These are phyloP conservation scores for Kwoniella dejecticola DNA, from an alignment of 768 basidiomycete species.

Conservation along the genomic window DNA sequence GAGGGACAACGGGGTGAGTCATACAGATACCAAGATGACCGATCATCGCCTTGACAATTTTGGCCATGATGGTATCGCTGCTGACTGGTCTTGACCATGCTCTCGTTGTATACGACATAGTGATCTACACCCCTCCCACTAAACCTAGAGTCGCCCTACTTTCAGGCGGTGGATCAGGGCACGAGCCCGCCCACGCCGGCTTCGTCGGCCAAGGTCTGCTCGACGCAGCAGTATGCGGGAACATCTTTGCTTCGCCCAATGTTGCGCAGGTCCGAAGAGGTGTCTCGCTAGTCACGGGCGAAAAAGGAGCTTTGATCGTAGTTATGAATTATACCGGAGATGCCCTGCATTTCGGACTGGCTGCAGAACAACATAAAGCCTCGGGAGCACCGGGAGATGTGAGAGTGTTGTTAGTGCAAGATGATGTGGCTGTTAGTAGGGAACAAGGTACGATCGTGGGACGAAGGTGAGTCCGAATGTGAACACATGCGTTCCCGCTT, in stretches of 20 bases:
- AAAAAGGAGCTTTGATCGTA: constrained; percentile 49
- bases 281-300: constrained; percentile 65
- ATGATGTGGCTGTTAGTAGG: constrained; percentile 57
- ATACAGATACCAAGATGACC: not conserved
- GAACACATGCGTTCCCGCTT: not conserved
- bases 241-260: constrained; percentile 86
- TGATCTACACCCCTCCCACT: constrained; percentile 23
- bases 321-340: constrained; percentile 57
- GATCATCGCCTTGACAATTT: too few relatives aligned
- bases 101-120: not conserved
- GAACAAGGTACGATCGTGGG: constrained; percentile 58
- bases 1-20: constrained; percentile 67
- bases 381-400: constrained; percentile 47
- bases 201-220: constrained; percentile 87
- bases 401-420: constrained; percentile 55
- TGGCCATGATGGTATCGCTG: too few relatives aligned
- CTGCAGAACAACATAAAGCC: constrained; percentile 51
- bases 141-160: constrained; percentile 64
- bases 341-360: constrained; percentile 57
- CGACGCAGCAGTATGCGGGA: constrained; percentile 81
- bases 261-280: constrained; percentile 78
- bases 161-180: constrained; percentile 61
- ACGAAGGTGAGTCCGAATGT: constrained; percentile 46
- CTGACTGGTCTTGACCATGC: not conserved
- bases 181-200: constrained; percentile 86